Evolutionary conservation across 2,329 filamentous ascomycete species (phyloP), one percentile per base, ranked within the genome.

Genomic region (Phialemonium atrogriseum): DNA sequence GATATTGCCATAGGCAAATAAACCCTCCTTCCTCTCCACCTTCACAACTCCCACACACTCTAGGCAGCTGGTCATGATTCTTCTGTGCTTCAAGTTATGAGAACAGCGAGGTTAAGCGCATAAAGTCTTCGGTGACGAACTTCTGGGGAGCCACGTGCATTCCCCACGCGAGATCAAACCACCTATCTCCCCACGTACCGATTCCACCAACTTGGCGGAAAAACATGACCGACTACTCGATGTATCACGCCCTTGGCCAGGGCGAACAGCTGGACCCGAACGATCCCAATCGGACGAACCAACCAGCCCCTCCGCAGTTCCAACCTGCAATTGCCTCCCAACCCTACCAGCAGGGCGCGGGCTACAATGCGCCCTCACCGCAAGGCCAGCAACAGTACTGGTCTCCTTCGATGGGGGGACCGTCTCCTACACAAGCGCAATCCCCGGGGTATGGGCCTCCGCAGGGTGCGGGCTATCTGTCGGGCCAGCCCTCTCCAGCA

Each of bases 311-410:
- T 27, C 53, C 50, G 9, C 45, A 51, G 46, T 78, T 78, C 52
- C 64, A 70, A 36, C 69, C 67, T 26, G 69, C 68, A 11, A 49
- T 70, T 33, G 67, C 68, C 22, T 59, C 64, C 30, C 64, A 70
- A 35, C 69, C 66, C 12, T 76, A 76, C 45, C 66, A 72, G 43
- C 68, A 70, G 41, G 49, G 43, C 33, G 41, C 27, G 7, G 45
- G 44, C 19, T 66, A 67, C 47, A 58, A 55, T 33, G 55, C 55
- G 29, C 54, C 51, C 6, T 55, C 54, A 30, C 50, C 47, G 7
- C 52, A 51, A 27, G 49, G 46, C 4, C 59, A 59, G 37, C 60
- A 32, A 8, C 36, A 59, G 33, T 60, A 62, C 39, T 58, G 56
- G 17, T 49, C 44, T 2, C 52, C 43, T 32, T 37, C 44, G 47